These are phyloP conservation scores for Candida verbasci DNA, from an alignment of 805 yeast genomes.

Conservation along the genomic window DNA sequence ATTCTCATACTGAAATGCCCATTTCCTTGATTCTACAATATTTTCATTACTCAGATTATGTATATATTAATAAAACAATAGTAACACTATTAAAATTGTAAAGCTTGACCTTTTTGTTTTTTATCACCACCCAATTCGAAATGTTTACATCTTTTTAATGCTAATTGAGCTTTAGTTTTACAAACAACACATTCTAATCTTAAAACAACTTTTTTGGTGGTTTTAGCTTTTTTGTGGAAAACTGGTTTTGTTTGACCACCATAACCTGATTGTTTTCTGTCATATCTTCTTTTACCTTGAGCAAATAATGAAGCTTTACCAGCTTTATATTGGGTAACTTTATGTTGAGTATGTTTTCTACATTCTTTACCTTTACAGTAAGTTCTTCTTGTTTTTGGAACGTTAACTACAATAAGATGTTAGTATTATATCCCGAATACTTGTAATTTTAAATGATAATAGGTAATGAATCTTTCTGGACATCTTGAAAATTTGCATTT, in stretches of 20 bases:
- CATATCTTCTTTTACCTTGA: constrained; percentile 99
- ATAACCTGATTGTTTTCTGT: constrained; percentile 99
- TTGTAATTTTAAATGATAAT: too few relatives aligned
- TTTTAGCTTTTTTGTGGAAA: constrained; percentile 99
- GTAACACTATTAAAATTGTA: constrained; percentile 74
- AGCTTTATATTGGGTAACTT: constrained; percentile 99
- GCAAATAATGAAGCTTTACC: constrained; percentile 99
- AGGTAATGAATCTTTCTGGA: too few relatives aligned
- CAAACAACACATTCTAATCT: constrained; percentile 98
- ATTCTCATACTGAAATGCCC: too few relatives aligned
- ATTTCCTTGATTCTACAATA: too few relatives aligned
- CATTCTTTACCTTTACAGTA: constrained; percentile 99
- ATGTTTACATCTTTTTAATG: constrained; percentile 99
- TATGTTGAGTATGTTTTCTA: constrained; percentile 99
- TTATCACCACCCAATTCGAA: constrained; percentile 99
- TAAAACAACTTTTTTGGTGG: constrained; percentile 99
- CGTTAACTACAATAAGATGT: constrained; percentile 68
- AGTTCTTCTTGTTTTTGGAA: constrained; percentile 99
- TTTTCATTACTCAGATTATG: too few relatives aligned
- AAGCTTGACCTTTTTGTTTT: constrained; percentile 99
- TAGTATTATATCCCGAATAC: too few relatives aligned
- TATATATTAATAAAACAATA: constrained; percentile 5
- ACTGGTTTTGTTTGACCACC: constrained; percentile 99
- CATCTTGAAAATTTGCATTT: not conserved
- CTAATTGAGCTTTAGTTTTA: constrained; percentile 97